Conservation (phyloP, 2,329 filamentous ascomycete species). For the Pyrenochaeta sp. region DNA sequence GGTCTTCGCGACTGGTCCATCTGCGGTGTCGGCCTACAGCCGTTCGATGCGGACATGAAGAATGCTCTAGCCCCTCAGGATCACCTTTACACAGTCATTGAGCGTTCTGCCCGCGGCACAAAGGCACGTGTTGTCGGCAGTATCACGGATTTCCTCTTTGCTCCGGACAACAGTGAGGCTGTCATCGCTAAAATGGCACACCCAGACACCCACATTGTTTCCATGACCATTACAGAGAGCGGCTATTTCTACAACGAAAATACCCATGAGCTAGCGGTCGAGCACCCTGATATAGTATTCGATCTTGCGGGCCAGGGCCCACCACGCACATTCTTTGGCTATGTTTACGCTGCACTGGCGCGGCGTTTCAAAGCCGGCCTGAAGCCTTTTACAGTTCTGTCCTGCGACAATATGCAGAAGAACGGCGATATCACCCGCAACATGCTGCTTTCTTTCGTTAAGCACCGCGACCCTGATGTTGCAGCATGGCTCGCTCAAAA, state of each 20-base stretch:
- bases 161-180: conserved; percentile 38
- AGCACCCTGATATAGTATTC: conserved; percentile 37
- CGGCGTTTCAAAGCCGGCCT: conserved; percentile 36
- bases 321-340: conserved; percentile 39
- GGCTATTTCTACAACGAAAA: conserved; percentile 43
- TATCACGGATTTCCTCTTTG: conserved; percentile 41
- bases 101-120: conserved; percentile 32
- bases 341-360: conserved; percentile 34
- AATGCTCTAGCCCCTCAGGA: conserved; percentile 35
- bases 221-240: conserved; percentile 41
- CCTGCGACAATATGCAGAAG: conserved; percentile 44
- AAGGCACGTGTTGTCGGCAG: conserved; percentile 35
- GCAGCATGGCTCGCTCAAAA: conserved; percentile 37
- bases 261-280: conserved; percentile 35
- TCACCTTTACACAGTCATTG: conserved; percentile 40
- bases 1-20: conserved; percentile 38
- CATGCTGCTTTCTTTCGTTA: conserved; percentile 36
- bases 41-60: conserved; percentile 37
- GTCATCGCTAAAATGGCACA: conserved; percentile 42
- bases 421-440: conserved; percentile 39
- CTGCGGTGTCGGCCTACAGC: conserved; percentile 38
- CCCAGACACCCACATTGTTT: conserved; percentile 40
- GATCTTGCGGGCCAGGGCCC: conserved; percentile 32
- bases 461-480: conserved; percentile 33
- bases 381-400: conserved; percentile 39